Percentiles rank a stretch among this genome's conserved stretches.
These are phyloP conservation scores for Tricharina praecox DNA, from an alignment of 495 filamentous ascomycete genomes.

Conservation along the genomic window DNA sequence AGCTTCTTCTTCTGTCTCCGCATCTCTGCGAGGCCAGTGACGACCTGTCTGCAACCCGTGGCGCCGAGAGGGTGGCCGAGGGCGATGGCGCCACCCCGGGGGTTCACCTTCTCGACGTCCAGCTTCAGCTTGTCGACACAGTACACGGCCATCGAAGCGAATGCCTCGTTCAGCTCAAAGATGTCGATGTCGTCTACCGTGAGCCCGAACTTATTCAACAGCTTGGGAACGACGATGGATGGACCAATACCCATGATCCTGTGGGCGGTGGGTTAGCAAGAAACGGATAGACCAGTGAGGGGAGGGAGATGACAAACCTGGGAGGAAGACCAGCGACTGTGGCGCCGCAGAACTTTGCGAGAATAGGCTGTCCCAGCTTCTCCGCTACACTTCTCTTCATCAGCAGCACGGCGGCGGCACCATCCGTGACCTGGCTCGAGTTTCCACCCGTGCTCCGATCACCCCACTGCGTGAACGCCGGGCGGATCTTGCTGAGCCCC, in stretches of 20 bases:
- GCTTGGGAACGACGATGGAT: conserved; percentile 83
- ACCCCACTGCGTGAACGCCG: conserved; percentile 80
- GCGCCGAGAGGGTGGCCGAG: conserved; percentile 69
- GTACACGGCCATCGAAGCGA: conserved; percentile 94
- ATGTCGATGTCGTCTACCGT: conserved; percentile 72
- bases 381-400: conserved; percentile 88
- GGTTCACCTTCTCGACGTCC: conserved; percentile 75
- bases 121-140: conserved; percentile 61
- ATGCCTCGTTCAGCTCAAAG: conserved; percentile 92
- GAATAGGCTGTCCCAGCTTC: conserved; percentile 73
- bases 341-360: conserved; percentile 86
- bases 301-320: conserved; percentile 26
- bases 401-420: conserved; percentile 74
- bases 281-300: neutral
- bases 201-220: conserved; percentile 63
- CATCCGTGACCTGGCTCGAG: conserved; percentile 87
- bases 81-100: conserved; percentile 63
- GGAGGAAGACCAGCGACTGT: conserved; percentile 81
- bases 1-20: conserved; percentile 67
- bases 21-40: conserved; percentile 68
- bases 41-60: conserved; percentile 65
- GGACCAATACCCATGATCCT: conserved; percentile 95
- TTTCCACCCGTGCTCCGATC: conserved; percentile 87
- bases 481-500: conserved; percentile 63
- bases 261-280: neutral